Evolutionary conservation across 768 basidiomycete species (phyloP).

Genomic region (Neoboletus brunneissimus): DNA sequence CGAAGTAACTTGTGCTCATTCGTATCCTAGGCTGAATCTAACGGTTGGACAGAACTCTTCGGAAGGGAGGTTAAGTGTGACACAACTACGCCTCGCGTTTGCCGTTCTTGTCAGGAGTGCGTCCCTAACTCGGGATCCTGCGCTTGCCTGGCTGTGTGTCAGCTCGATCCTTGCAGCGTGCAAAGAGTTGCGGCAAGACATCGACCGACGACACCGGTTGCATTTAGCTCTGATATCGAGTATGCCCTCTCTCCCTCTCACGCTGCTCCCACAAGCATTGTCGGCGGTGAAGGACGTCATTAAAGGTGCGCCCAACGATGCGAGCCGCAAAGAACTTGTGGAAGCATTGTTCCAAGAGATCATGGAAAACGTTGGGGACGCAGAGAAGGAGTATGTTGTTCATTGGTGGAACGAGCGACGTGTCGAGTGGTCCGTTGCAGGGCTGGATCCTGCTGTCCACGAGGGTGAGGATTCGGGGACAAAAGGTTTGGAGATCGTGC

Average conservation of each 20-base stretch:
- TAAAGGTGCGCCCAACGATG: conserved; percentile 28
- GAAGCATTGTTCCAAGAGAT: conserved; percentile 63
- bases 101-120: conserved; percentile 68
- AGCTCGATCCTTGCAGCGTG: conserved; percentile 52
- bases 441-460: not conserved
- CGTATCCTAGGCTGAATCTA: not conserved
- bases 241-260: conserved; percentile 58
- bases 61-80: conserved; percentile 55
- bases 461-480: not conserved
- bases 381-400: conserved; percentile 64
- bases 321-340: conserved; percentile 44
- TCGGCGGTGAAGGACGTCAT: conserved; percentile 43
- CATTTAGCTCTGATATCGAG: conserved; percentile 63
- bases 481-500: not conserved
- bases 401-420: conserved; percentile 68
- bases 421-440: conserved; percentile 19
- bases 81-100: conserved; percentile 73
- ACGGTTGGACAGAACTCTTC: conserved; percentile 51
- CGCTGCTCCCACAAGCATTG: conserved; percentile 54
- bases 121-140: conserved; percentile 37
- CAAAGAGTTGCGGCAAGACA: conserved; percentile 19
- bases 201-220: conserved; percentile 48
- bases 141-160: conserved; percentile 71
- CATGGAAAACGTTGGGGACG: conserved; percentile 60
- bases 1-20: conserved; percentile 45